Percentiles rank a stretch among this genome's conserved stretches.
These are phyloP conservation scores for Phytophthora sp. DNA, from an alignment of 352 stramenopile genomes.

Conservation along the genomic window DNA sequence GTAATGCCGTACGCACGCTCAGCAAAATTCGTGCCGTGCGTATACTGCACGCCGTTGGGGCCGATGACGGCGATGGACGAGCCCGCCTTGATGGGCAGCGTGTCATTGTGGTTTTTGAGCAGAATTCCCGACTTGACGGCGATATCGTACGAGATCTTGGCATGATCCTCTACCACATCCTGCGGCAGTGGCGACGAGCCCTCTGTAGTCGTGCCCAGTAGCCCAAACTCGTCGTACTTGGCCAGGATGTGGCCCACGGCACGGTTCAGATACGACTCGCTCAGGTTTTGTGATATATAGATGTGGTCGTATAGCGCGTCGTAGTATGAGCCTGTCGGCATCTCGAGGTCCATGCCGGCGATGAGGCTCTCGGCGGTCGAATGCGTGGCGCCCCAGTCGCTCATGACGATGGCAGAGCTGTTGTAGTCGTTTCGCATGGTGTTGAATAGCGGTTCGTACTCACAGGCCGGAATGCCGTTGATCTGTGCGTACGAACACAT, in stretches of 20 bases:
- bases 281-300: slow-evolving; percentile 41
- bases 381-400: slow-evolving; percentile 39
- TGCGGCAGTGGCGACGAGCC: slow-evolving; percentile 28
- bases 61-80: slow-evolving; percentile 38
- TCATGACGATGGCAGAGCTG: slow-evolving; percentile 40
- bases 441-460: slow-evolving; percentile 41
- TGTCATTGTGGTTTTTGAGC: slow-evolving; percentile 39
- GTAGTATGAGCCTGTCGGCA: slow-evolving; percentile 42
- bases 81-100: slow-evolving; percentile 25
- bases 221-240: slow-evolving; percentile 44
- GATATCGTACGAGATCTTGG: slow-evolving; percentile 40
- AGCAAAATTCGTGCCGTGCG: no score
- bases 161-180: slow-evolving; percentile 35
- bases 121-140: slow-evolving; percentile 41
- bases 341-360: slow-evolving; percentile 41
- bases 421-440: slow-evolving; percentile 42
- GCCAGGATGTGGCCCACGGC: slow-evolving; percentile 37
- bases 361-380: slow-evolving; percentile 39
- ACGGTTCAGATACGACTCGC: slow-evolving; percentile 43
- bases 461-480: slow-evolving; percentile 36
- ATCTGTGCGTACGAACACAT: slow-evolving; percentile 45
- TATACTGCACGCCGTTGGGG: slow-evolving; percentile 44
- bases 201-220: slow-evolving; percentile 34
- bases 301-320: slow-evolving; percentile 44
- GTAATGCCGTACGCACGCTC: no score